Conservation (phyloP, 768 basidiomycete species). For the Lentinus brumalis region DNA sequence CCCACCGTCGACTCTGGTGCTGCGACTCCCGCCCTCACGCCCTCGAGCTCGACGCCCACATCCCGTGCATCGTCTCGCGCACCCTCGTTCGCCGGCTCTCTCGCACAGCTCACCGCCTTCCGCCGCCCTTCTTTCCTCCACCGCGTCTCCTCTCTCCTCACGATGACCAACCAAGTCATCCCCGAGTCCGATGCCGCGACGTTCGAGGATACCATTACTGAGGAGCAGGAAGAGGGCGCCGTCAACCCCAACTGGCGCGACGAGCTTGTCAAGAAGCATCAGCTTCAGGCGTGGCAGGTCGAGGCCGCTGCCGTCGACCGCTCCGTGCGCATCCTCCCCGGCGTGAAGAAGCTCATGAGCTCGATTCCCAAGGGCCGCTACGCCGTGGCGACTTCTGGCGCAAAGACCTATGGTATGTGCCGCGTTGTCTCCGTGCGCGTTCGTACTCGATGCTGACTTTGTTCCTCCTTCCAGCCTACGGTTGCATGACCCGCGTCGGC, state of each 20-base stretch:
- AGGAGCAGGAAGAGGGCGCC: slow-evolving; percentile 24
- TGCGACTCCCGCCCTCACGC: slow-evolving; percentile 46
- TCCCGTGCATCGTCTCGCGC: slow-evolving; percentile 48
- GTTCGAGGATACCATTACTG: slow-evolving; percentile 34
- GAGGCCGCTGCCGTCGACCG: slow-evolving; percentile 61
- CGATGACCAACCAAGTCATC: slow-evolving; percentile 35
- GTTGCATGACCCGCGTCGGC: slow-evolving; percentile 71
- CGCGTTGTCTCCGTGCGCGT: not conserved
- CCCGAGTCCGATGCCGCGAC: slow-evolving; percentile 34
- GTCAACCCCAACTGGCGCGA: slow-evolving; percentile 14
- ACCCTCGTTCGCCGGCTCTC: slow-evolving; percentile 39
- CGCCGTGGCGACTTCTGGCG: slow-evolving; percentile 75
- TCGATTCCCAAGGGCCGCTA: slow-evolving; percentile 67
- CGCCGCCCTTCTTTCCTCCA: slow-evolving; percentile 52
- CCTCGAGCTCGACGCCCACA: slow-evolving; percentile 40
- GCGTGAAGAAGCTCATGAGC: slow-evolving; percentile 64
- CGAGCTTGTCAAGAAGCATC: slow-evolving; percentile 32
- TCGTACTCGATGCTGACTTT: slow-evolving; percentile 13
- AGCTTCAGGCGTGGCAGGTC: slow-evolving; percentile 52
- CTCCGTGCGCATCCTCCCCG: slow-evolving; percentile 70
- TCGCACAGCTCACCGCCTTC: slow-evolving; percentile 29
- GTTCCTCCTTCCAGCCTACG: slow-evolving; percentile 44
- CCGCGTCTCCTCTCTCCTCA: slow-evolving; percentile 43
- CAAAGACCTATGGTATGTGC: slow-evolving; percentile 63
- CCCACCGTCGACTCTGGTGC: slow-evolving; percentile 34